Conservation (phyloP, 2,329 filamentous ascomycete genomes). For the Delphinella strobiligena region DNA sequence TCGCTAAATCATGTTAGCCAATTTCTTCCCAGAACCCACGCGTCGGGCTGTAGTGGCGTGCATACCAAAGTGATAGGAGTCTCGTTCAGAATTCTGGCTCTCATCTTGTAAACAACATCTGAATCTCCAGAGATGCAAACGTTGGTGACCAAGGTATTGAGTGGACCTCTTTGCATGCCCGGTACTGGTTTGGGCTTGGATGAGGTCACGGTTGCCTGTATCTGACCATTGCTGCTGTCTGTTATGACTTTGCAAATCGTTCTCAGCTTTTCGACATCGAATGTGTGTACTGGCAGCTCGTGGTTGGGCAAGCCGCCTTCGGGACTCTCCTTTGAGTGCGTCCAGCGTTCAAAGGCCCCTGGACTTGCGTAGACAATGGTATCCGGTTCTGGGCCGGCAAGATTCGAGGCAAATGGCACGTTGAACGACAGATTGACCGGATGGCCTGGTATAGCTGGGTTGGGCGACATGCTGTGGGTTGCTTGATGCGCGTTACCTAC, state of each 20-base stretch:
- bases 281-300: constrained; percentile 81
- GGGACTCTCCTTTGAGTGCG: constrained; percentile 66
- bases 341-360: constrained; percentile 83
- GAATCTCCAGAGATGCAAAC: constrained; percentile 82
- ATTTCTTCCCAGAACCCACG: background rate
- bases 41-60: constrained; percentile 14
- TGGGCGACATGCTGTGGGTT: constrained; percentile 25
- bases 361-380: constrained; percentile 88
- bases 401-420: constrained; percentile 85
- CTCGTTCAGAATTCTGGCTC: constrained; percentile 80
- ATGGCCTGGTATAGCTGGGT: constrained; percentile 59
- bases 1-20: constrained; percentile 45
- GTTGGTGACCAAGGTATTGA: constrained; percentile 53
- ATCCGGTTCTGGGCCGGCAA: constrained; percentile 83
- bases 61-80: constrained; percentile 86
- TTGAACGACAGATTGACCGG: constrained; percentile 94
- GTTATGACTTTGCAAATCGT: constrained; percentile 74
- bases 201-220: constrained; percentile 74
- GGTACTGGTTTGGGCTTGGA: constrained; percentile 57
- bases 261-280: constrained; percentile 70
- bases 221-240: constrained; percentile 48
- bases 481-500: constrained; percentile 27
- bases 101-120: constrained; percentile 79
- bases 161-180: constrained; percentile 37
- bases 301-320: constrained; percentile 68